These are phyloP conservation scores for Aphanomyces astaci DNA, from an alignment of 352 stramenopile genomes.

Conservation along the genomic window DNA sequence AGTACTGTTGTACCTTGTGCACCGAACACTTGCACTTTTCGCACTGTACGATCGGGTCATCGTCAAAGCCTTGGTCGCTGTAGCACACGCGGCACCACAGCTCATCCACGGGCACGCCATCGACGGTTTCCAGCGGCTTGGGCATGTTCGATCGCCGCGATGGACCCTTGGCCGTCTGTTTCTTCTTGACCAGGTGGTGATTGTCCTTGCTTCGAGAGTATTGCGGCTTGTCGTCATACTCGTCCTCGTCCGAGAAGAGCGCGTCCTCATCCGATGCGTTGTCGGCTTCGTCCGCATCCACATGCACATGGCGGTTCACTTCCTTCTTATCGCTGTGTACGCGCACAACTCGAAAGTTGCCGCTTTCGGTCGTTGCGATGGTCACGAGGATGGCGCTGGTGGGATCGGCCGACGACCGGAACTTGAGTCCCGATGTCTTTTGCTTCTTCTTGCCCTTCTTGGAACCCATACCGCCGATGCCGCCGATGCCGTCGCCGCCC, in stretches of 20 bases:
- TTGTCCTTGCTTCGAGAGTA: slow-evolving; percentile 32
- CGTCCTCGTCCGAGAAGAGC: slow-evolving; percentile 18
- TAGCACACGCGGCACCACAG: slow-evolving; percentile 88
- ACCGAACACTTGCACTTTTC: slow-evolving; percentile 77
- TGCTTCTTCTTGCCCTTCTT: slow-evolving; percentile 28
- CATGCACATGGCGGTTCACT: slow-evolving; percentile 3
- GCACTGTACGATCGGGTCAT: slow-evolving; percentile 84
- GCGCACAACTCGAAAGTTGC: slow-evolving; percentile 26
- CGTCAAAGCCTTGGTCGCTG: slow-evolving; percentile 76
- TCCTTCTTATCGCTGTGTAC: slow-evolving; percentile 30
- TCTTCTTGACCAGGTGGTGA: slow-evolving; percentile 28
- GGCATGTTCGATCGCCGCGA: slow-evolving; percentile 41
- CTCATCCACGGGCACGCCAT: slow-evolving; percentile 32
- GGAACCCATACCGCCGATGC: slow-evolving; percentile 26
- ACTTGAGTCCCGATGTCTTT: slow-evolving; percentile 17
- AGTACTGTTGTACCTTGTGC: slow-evolving; percentile 68
- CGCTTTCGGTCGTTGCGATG: slow-evolving; percentile 17
- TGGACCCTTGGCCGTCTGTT: neutral
- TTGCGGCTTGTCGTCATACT: slow-evolving; percentile 34
- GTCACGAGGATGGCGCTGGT: slow-evolving; percentile 31
- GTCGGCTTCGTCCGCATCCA: slow-evolving; percentile 25
- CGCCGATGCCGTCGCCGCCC: slow-evolving; percentile 15
- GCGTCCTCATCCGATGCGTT: slow-evolving; percentile 25
- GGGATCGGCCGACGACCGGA: neutral
- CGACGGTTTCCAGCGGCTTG: slow-evolving; percentile 24